Base-by-base conservation (phyloP, 768 basidiomycete species). In the Pleurotus tuber-regium region DNA sequence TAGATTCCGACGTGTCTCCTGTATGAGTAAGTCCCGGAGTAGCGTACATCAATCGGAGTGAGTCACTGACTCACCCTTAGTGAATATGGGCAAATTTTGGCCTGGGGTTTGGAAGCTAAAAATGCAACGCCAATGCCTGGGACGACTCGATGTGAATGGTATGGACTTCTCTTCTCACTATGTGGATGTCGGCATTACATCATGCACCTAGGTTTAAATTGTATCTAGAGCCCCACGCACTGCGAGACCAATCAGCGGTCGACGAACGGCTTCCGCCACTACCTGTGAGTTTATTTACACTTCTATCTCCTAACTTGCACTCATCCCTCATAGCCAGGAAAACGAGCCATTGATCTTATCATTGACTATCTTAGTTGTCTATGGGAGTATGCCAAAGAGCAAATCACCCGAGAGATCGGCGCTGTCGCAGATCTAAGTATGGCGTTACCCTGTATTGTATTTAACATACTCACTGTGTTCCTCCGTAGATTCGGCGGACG, bases 91-190 rank as follows among this genome's bases (percentile, higher is more conserved):
- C 77, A 77, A 54, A 84, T 93, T 1, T 59, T 90, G 19, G 86
- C 88, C 4, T 94, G 92, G 91, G 91, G 92, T 1, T 68, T 92
- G 43, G 88, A 92, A 70, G 92, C 92, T 2, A 92, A 92, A 73
- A 89, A 87, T 59, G 79, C 87, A 2, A 78, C 80, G 18, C 80
- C 82, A 2, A 78, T 84, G 69, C 73, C 78, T 2, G 88, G 89
- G 5, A 82, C 80, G 9, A 71, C 68, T 14, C 68, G 74, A 51
- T 78, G 77, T 55, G 78, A 80, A 66, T 79, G 78, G 77, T 57
- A 18, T 21, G 42, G 23, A 35, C 11, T 48, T 12, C 14, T 33
- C 16, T 4, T 26, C 31, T n/a, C n/a, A n/a, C n/a, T n/a, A n/a
- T n/a, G n/a, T n/a, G n/a, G n/a, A 2, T 24, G 19, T 14, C 43